Evolutionary conservation across 2,329 filamentous ascomycete species (phyloP).

Genomic region (Alternaria sp.): DNA sequence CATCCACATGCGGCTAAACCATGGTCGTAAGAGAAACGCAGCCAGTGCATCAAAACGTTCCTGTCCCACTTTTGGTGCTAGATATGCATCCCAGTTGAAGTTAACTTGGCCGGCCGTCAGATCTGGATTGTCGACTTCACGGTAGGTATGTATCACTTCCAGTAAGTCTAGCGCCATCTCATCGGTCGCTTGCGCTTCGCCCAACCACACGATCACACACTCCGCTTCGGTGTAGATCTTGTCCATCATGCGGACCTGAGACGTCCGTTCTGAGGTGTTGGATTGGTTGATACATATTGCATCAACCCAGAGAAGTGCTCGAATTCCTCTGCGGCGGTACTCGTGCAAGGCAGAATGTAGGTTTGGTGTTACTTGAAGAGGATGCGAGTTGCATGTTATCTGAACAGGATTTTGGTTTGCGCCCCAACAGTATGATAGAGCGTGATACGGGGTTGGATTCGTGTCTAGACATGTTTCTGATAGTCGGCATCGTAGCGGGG

Average conservation of each 20-base stretch:
- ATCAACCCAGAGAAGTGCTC: neutral
- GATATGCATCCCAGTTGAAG: too few relatives aligned
- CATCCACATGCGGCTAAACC: neutral
- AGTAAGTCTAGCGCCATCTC: neutral
- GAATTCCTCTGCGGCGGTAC: neutral
- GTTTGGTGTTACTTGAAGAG: neutral
- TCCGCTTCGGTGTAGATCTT: neutral
- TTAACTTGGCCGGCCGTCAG: too few relatives aligned
- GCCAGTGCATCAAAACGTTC: neutral
- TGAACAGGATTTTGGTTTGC: neutral
- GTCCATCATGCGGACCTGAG: neutral
- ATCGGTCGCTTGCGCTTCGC: neutral
- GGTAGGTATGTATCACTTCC: too few relatives aligned
- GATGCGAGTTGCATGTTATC: neutral
- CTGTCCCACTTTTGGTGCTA: too few relatives aligned
- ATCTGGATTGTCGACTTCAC: too few relatives aligned
- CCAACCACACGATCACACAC: neutral
- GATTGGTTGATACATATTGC: neutral
- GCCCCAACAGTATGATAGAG: neutral
- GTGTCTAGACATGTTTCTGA: neutral
- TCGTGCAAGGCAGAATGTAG: neutral
- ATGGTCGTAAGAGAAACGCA: neutral
- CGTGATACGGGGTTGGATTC: neutral
- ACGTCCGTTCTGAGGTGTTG: neutral
- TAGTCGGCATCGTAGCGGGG: neutral